Percentiles rank a stretch among this genome's conserved stretches.
phyloP scores from a whole-genome alignment of 106 monocot genomes.

The Dendrobium chrysotoxum region DNA sequence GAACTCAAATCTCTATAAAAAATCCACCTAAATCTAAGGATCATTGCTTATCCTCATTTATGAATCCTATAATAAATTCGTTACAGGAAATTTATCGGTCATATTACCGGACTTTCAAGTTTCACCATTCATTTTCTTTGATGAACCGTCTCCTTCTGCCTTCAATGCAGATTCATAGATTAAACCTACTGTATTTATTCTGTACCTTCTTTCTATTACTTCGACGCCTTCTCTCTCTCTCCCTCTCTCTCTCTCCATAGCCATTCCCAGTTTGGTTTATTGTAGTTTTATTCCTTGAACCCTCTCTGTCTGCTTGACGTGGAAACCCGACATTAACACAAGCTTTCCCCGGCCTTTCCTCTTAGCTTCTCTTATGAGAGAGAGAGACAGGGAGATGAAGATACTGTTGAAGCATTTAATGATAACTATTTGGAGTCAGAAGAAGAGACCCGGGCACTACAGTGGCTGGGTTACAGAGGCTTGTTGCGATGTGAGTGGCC shows the following conservation, averaged over 20 bases:
- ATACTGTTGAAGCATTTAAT: neutral
- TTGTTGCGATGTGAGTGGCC: neutral
- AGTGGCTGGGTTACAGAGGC: neutral
- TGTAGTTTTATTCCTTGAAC: constrained; percentile 2
- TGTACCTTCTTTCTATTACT: no score
- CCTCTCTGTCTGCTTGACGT: constrained; percentile 2
- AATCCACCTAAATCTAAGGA: no score
- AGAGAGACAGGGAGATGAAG: neutral
- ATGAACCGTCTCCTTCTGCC: neutral
- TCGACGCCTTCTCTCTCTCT: neutral
- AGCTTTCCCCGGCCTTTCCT: neutral
- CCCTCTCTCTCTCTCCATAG: neutral
- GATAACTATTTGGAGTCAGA: constrained; percentile 5
- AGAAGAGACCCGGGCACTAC: constrained; percentile 2
- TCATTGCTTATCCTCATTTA: no score
- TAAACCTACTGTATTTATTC: constrained; percentile 1
- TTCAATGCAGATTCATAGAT: neutral
- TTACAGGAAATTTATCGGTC: no score
- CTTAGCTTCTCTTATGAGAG: neutral
- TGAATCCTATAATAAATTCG: no score
- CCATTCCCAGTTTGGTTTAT: neutral
- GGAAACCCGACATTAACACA: neutral
- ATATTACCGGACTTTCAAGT: neutral
- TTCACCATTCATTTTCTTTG: neutral
- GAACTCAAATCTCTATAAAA: no score